These are phyloP conservation scores for Lachancea meyersii DNA, from an alignment of 805 yeast genomes.

Conservation along the genomic window DNA sequence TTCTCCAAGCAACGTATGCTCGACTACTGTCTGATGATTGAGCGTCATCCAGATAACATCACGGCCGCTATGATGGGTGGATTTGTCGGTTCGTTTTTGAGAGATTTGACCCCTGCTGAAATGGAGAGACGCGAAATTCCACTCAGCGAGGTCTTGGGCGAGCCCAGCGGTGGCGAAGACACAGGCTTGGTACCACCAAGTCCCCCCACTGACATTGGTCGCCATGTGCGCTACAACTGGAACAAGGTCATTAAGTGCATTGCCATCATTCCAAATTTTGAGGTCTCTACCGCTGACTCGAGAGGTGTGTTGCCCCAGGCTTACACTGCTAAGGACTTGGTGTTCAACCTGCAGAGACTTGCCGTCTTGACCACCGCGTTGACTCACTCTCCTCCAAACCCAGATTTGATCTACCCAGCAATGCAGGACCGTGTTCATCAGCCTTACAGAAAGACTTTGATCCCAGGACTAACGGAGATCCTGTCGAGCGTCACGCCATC, in stretches of 20 bases:
- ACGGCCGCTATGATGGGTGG: conserved; percentile 99
- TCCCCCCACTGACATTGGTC: conserved; percentile 86
- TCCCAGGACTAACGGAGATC: conserved; percentile 86
- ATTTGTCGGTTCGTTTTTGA: conserved; percentile 88
- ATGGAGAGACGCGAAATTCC: conserved; percentile 75
- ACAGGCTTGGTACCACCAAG: conserved; percentile 66
- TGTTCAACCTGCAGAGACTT: conserved; percentile 87
- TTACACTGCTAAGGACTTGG: conserved; percentile 73
- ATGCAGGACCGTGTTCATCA: conserved; percentile 97
- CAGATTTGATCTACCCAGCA: conserved; percentile 80
- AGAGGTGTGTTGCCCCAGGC: conserved; percentile 82
- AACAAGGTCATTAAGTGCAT: conserved; percentile 75
- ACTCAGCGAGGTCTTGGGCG: conserved; percentile 75
- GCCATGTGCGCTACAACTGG: conserved; percentile 82
- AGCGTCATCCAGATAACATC: conserved; percentile 96
- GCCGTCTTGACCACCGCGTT: conserved; percentile 91
- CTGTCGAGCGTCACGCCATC: conserved; percentile 74
- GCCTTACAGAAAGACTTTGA: conserved; percentile 87
- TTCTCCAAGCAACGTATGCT: conserved; percentile 75
- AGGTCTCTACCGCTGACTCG: conserved; percentile 86
- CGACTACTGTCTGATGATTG: conserved; percentile 94
- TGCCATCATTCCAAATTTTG: conserved; percentile 89
- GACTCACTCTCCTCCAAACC: conserved; percentile 75
- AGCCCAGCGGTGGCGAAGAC: conserved; percentile 62
- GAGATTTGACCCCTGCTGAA: conserved; percentile 71